A percentile compares a stretch with the other conserved stretches of the same genome.
Conservation (phyloP, 139 green algal species). For the Auxenochlorella pyrenoidosa region DNA sequence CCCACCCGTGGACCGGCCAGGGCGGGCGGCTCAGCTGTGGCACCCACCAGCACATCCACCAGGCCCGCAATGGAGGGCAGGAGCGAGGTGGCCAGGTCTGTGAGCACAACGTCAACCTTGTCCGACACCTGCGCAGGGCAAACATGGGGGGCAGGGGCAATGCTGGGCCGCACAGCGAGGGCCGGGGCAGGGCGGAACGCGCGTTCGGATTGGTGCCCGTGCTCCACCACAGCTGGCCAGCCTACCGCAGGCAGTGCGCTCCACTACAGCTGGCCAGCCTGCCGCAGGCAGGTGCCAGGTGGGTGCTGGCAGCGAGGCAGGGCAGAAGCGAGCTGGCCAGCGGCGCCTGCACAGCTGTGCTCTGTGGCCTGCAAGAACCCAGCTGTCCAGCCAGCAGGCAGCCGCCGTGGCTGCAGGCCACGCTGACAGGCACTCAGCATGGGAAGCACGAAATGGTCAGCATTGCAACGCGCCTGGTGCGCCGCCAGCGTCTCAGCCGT, state of each 20-base stretch:
- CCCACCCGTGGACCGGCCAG: no score
- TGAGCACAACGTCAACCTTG: constrained; percentile 58
- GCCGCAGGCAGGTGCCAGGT: no score
- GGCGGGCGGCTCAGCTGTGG: no score
- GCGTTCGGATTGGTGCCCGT: no score
- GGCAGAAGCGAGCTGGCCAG: no score
- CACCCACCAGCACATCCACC: constrained; percentile 69
- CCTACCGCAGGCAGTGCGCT: no score
- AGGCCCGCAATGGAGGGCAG: constrained; percentile 30
- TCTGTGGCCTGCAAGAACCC: neutral
- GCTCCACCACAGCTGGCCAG: no score
- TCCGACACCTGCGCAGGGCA: neutral
- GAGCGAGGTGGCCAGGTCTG: constrained; percentile 56
- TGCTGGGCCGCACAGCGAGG: no score
- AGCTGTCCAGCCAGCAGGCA: neutral
- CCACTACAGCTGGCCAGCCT: no score
- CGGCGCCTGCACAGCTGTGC: neutral
- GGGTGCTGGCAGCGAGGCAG: no score
- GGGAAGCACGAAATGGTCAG: neutral
- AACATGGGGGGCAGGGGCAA: neutral
- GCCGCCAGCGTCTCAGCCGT: neutral
- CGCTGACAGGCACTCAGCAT: neutral
- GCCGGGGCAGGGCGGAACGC: no score
- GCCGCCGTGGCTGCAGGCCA: neutral
- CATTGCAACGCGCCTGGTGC: neutral